A percentile compares a stretch with the other conserved stretches of the same genome.
phyloP scores from a whole-genome alignment of 768 basidiomycete species.

The Podaxis carcinomalis region DNA sequence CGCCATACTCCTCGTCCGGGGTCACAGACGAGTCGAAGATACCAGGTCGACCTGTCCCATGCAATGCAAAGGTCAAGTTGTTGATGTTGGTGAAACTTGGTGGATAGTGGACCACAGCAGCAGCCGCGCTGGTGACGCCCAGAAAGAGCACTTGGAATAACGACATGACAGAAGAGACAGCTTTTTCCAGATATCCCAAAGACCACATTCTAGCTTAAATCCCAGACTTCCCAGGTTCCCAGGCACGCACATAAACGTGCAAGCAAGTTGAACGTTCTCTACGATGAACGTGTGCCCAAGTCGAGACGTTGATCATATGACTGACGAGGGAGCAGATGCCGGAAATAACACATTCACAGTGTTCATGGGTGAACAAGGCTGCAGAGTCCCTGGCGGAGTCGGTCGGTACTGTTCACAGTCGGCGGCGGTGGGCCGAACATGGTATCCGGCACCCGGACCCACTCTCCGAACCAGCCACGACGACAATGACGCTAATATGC shows the following conservation, averaged over 20 bases:
- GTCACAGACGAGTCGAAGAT: conserved; percentile 39
- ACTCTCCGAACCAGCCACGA: too few species aligned
- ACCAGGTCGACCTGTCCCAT: conserved; percentile 41
- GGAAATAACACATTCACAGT: not conserved
- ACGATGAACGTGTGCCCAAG: not conserved
- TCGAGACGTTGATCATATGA: not conserved
- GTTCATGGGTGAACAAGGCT: not conserved
- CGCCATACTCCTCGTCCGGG: conserved; percentile 35
- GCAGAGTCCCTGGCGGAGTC: too few species aligned
- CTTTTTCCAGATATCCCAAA: not conserved
- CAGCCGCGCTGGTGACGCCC: conserved; percentile 13
- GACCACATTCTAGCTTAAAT: not conserved
- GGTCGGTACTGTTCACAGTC: too few species aligned
- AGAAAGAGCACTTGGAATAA: conserved; percentile 9
- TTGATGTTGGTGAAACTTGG: conserved; percentile 35
- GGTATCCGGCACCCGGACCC: too few species aligned
- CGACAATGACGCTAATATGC: not conserved
- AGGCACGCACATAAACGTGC: not conserved
- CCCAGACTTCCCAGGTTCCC: not conserved
- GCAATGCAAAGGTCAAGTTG: conserved; percentile 37
- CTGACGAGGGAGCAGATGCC: not conserved
- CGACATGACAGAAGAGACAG: conserved; percentile 18
- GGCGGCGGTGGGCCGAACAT: too few species aligned
- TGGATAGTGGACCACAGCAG: conserved; percentile 32
- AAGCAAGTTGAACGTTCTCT: not conserved